Percentiles rank a stretch among this genome's conserved stretches.
phyloP scores from a whole-genome alignment of 495 filamentous ascomycete genomes.

The Clohesyomyces aquaticus region DNA sequence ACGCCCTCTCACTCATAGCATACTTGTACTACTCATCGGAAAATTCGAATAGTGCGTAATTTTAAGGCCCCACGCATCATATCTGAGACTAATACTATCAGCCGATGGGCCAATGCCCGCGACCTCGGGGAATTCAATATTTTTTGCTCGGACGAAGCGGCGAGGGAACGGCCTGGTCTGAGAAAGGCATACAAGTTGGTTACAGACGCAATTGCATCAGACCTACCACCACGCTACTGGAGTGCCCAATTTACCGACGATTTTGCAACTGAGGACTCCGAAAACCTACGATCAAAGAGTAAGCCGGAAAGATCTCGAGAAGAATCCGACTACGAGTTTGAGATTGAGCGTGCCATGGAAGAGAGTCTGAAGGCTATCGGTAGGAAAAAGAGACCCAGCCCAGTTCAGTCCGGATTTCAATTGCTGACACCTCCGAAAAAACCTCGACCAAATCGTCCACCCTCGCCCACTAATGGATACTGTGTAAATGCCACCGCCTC shows the following conservation, averaged over 20 bases:
- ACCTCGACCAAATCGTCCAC: background rate
- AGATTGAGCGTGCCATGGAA: background rate
- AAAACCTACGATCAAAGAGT: background rate
- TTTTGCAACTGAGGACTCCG: background rate
- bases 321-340: background rate
- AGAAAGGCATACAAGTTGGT: background rate
- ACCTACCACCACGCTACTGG: too few relatives aligned
- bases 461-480: too few relatives aligned
- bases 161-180: background rate
- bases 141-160: background rate
- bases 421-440: background rate
- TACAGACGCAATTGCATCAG: too few relatives aligned
- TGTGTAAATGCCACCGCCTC: too few relatives aligned
- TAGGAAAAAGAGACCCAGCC: background rate
- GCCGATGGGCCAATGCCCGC: background rate
- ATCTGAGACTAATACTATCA: background rate
- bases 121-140: background rate
- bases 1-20: background rate
- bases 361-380: background rate
- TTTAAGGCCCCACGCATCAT: background rate
- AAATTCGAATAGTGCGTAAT: background rate
- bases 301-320: background rate
- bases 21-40: background rate
- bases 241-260: too few relatives aligned
- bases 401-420: background rate